Evolutionary conservation across 441 rosid species (phyloP).

Genomic region (Bocquillonia castaneifolia): DNA sequence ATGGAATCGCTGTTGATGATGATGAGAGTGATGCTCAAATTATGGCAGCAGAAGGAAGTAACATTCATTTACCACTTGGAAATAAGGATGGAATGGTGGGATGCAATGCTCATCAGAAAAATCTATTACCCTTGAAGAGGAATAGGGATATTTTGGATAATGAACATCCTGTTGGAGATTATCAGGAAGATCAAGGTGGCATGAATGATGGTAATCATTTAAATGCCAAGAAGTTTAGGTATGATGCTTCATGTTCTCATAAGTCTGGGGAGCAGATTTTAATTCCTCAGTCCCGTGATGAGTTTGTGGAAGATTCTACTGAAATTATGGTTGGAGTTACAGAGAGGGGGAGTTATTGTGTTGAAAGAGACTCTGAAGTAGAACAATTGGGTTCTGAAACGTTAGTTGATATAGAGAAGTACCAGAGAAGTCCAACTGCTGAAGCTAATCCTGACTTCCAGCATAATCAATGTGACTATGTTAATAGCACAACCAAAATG

Average conservation of each 20-base stretch:
- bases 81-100: conserved; percentile 21
- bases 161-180: conserved; percentile 19
- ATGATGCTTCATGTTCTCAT: conserved; percentile 9
- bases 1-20: conserved; percentile 1
- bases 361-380: conserved; percentile 17
- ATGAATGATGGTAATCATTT: conserved; percentile 9
- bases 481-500: conserved; percentile 11
- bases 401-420: conserved; percentile 15
- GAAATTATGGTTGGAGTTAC: conserved; percentile 8
- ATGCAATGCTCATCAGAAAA: conserved; percentile 9
- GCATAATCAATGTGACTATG: conserved; percentile 15
- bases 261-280: conserved; percentile 17
- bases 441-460: conserved; percentile 14
- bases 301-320: conserved; percentile 15
- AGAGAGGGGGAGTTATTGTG: conserved; percentile 14
- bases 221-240: conserved; percentile 35
- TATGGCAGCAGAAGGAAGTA: conserved; percentile 21
- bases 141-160: conserved; percentile 20
- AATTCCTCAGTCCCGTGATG: conserved; percentile 12
- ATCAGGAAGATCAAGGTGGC: conserved; percentile 18
- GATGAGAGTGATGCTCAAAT: conserved; percentile 9
- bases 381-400: conserved; percentile 17
- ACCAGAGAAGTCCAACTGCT: conserved; percentile 12
- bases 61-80: conserved; percentile 22
- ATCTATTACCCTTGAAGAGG: conserved; percentile 31